phyloP scores from a whole-genome alignment of 805 yeast genomes.

The Starmerella floris region DNA sequence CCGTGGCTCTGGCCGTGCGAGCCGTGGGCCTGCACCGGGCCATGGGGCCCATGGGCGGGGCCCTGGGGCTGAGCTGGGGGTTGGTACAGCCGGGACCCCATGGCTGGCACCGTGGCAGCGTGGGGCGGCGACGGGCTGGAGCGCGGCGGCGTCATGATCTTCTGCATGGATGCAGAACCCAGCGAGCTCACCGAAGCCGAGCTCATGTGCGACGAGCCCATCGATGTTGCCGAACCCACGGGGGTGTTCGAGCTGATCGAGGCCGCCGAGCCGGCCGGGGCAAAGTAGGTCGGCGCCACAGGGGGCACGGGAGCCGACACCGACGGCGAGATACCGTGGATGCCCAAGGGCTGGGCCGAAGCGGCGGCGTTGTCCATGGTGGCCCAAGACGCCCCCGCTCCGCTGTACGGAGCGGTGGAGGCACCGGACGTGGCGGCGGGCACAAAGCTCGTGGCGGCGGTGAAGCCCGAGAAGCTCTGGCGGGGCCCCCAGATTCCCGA shows the following conservation, averaged over 20 bases:
- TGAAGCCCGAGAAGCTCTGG: slow-evolving; percentile 9
- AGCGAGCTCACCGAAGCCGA: neutral
- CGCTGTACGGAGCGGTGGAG: neutral
- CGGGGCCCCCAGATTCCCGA: slow-evolving; percentile 20
- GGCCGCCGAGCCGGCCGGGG: slow-evolving; percentile 2
- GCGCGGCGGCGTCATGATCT: slow-evolving; percentile 12
- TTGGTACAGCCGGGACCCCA: slow-evolving; percentile 2
- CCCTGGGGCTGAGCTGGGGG: neutral
- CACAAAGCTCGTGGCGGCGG: slow-evolving; percentile 4
- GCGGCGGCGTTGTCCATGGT: neutral
- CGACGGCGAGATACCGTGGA: neutral
- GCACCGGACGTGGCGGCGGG: slow-evolving; percentile 1
- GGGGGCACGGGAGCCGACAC: slow-evolving; percentile 6
- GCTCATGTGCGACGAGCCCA: neutral
- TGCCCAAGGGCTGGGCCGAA: neutral
- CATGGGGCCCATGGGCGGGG: neutral
- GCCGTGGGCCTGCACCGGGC: slow-evolving; percentile 4
- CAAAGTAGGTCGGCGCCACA: neutral
- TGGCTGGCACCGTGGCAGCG: neutral
- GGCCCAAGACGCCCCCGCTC: slow-evolving; percentile 4
- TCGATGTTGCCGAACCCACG: neutral
- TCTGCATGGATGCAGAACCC: slow-evolving; percentile 3
- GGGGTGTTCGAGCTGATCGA: neutral
- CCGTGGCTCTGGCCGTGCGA: slow-evolving; percentile 6
- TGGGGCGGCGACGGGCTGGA: slow-evolving; percentile 13